These are phyloP conservation scores for Penicillium paxilli DNA, from an alignment of 495 filamentous ascomycete genomes.

Conservation along the genomic window DNA sequence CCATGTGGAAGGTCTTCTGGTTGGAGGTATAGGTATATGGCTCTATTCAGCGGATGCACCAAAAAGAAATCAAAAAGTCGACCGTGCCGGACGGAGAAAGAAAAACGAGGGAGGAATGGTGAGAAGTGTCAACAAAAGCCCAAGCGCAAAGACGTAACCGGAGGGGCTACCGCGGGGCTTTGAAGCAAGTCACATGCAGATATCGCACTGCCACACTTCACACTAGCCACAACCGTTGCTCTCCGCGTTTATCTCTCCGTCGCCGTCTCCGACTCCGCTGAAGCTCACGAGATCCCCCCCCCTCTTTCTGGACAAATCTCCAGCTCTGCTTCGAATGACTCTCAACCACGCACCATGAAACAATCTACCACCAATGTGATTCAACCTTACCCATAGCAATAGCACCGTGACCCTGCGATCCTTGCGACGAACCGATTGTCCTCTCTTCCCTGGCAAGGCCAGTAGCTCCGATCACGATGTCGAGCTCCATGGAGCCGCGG, in stretches of 20 bases:
- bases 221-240: slow-evolving; percentile 19
- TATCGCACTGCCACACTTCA: slow-evolving; percentile 4
- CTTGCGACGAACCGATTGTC: slow-evolving; percentile 8
- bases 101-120: background rate
- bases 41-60: background rate
- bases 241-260: slow-evolving; percentile 9
- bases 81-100: background rate
- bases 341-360: slow-evolving; percentile 2
- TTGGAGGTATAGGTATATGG: slow-evolving; percentile 1
- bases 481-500: slow-evolving; percentile 39
- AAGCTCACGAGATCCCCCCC: slow-evolving; percentile 3
- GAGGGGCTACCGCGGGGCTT: slow-evolving; percentile 32
- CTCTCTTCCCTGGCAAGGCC: slow-evolving; percentile 7
- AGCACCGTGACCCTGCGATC: slow-evolving; percentile 2
- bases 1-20: slow-evolving; percentile 48
- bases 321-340: background rate
- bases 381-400: background rate
- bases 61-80: background rate
- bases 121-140: slow-evolving; percentile 7
- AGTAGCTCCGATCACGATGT: slow-evolving; percentile 38
- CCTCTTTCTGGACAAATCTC: no score
- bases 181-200: slow-evolving; percentile 18
- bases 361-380: background rate
- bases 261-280: slow-evolving; percentile 2
- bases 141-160: slow-evolving; percentile 20